phyloP scores from a whole-genome alignment of 2,329 filamentous ascomycete species.

The Claviceps capensis region DNA sequence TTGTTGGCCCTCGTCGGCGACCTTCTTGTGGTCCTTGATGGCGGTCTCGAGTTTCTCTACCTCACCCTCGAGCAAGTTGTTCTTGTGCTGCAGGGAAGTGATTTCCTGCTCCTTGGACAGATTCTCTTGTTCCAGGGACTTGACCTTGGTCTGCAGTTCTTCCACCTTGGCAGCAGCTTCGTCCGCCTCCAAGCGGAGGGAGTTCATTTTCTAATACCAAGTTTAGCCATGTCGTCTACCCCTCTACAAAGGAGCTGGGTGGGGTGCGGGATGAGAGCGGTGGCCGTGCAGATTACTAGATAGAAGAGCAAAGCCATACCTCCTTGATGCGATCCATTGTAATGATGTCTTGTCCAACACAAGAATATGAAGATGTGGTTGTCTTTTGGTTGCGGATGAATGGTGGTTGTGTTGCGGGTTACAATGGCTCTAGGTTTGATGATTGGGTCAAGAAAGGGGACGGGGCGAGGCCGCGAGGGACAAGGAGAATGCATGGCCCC shows the following conservation, averaged over 20 bases:
- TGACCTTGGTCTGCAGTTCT: constrained; percentile 78
- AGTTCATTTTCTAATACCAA: constrained; percentile 67
- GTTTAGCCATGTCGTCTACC: constrained; percentile 9
- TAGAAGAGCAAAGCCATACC: constrained; percentile 40
- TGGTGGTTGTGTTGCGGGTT: constrained; percentile 17
- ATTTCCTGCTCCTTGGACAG: constrained; percentile 96
- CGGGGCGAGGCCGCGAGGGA: constrained; percentile 8
- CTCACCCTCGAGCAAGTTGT: constrained; percentile 75
- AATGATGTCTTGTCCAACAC: constrained; percentile 12
- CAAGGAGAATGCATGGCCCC: constrained; percentile 19
- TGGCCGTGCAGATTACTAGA: constrained; percentile 1
- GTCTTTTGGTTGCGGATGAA: constrained; percentile 9
- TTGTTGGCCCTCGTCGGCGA: constrained; percentile 70
- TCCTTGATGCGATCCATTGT: constrained; percentile 84
- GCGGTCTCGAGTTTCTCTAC: constrained; percentile 81
- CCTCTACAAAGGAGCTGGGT: constrained; percentile 10
- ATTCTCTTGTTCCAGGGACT: constrained; percentile 86
- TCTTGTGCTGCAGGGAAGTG: constrained; percentile 91
- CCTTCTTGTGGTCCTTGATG: constrained; percentile 78
- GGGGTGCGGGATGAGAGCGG: constrained; percentile 18
- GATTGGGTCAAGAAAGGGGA: constrained; percentile 20
- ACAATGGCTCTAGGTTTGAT: constrained; percentile 18
- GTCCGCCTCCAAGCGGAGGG: constrained; percentile 88
- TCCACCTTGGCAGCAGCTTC: constrained; percentile 69
- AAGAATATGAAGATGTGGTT: neutral